Base-by-base conservation (phyloP, 139 green algal species). In the Chlamydomonas asymmetrica region DNA sequence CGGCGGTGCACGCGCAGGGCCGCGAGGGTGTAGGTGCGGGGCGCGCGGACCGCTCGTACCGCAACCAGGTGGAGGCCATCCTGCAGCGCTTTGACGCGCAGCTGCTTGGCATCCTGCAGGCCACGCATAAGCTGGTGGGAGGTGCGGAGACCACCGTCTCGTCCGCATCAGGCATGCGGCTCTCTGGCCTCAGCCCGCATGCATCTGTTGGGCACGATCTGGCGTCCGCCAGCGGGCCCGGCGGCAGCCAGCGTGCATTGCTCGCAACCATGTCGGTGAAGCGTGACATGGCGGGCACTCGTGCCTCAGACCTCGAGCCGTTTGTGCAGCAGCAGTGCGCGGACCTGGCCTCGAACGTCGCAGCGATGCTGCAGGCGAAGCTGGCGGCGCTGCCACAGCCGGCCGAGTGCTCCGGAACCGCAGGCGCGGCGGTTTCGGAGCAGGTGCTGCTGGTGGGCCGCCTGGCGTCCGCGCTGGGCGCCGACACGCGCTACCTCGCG, bases 361-460 rank as follows among this genome's bases (percentile, higher is more conserved):
- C 71, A 1, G 31, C 40, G 20, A 60, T 57, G 39, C 62, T 81
- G 35, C 61, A 81, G 52, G 29, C 52, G 54, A 57, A 73, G 62
- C 48, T 88, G 40, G 43, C 82, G 37, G 16, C 35, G 39, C 40
- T 88, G 41, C 68, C 65, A 7, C 10, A 31, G 4, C 66, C 57
- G 2, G 35, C 39, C 23, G 37, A 57, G 27, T n/a, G n/a, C n/a
- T n/a, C n/a, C n/a, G 82, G 80, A 5, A 45, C 68, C 35, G 38
- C 45, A 9, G 83, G 84, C 25, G 68, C 80, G 9, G 10, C 60
- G 6, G 60, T 52, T 45, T 66, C 74, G 0, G 74, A 91, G 69
- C 77, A 88, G 69, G 81, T 89, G 27, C 76, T 97, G 49, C 63
- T 94, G 29, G 25, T 94, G 5, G 88, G 81, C 20, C 73, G 81